phyloP scores from a whole-genome alignment of 495 filamentous ascomycete genomes.

The Neurospora sp. region DNA sequence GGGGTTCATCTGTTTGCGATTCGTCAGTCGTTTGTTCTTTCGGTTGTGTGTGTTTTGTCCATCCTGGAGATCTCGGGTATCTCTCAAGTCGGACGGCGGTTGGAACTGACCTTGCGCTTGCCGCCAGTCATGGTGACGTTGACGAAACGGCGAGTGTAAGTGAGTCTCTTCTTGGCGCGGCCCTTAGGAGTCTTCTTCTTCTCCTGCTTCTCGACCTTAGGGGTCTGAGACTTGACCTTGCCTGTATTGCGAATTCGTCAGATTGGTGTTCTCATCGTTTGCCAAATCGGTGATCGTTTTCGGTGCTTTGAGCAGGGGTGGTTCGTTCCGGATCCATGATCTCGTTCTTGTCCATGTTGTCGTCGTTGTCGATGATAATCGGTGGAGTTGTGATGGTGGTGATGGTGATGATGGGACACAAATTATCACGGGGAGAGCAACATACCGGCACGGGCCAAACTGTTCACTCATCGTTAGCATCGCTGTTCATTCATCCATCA shows the following conservation, averaged over 20 bases:
- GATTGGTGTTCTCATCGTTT: background rate
- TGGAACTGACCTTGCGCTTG: constrained; percentile 80
- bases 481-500: background rate
- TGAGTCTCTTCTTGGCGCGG: constrained; percentile 94
- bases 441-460: constrained; percentile 30
- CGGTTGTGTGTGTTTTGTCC: too few species aligned
- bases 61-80: too few species aligned
- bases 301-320: background rate
- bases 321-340: background rate
- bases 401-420: background rate
- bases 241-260: constrained; percentile 17
- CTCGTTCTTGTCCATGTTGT: background rate
- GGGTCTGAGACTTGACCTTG: constrained; percentile 43
- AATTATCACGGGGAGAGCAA: background rate
- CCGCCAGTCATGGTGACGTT: constrained; percentile 98
- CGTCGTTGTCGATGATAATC: background rate
- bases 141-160: constrained; percentile 97
- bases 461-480: constrained; percentile 8
- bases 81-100: background rate
- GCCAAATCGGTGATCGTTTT: background rate
- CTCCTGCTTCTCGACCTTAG: constrained; percentile 78
- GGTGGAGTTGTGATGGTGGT: background rate
- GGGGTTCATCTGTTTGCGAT: constrained; percentile 37
- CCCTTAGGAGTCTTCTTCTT: constrained; percentile 95
- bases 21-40: background rate